Base-by-base conservation (phyloP, 2,329 filamentous ascomycete species). In the Xylaria sp. region DNA sequence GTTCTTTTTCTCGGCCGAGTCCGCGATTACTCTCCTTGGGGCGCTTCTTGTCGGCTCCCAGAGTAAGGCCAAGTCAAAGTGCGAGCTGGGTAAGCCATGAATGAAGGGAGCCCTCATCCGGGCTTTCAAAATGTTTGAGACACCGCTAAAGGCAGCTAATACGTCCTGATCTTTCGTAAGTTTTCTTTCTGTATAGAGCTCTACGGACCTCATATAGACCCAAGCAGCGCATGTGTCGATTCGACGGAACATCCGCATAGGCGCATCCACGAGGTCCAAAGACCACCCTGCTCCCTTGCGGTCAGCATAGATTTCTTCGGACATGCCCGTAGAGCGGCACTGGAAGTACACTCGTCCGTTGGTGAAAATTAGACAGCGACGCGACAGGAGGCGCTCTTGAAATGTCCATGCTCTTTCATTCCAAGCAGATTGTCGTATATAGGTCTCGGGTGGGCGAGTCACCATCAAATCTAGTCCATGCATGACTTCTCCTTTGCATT, bases 361-460 rank as follows among this genome's bases (percentile, higher is more conserved):
- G 3, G 73, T 72, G 37, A 79, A 78, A 10, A 78, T 71, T 1
- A 79, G 68, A 41, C 73, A 74, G 7, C 76, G 67, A 5, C 68
- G 55, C 0, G 48, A 76, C 1, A 78, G 71, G 25, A 78, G 67
- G 29, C 73, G 65, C 62, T 78, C 76, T 64, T 78, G 76, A 54
- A 77, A 77, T 1, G 76, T 78, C 77, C 76, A 78, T 0, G 73
- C 75, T 38, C 77, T 69, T 1, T 67, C 69, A 55, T 74, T 75
- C 73, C 76, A 77, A 25, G 58, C 68, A 4, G 73, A 74, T 10
- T 56, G 47, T 4, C 56, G 51, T 10, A 74, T 69, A 33, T 59
- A 21, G 6, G 58, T 58, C 40, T 74, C 67, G 23, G 55, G 56
- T 6, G 67, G 65, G 13, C 62, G 64, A n/a, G 49, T 70, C 35